Evolutionary conservation across 2,329 filamentous ascomycete genomes (phyloP).

Genomic region (Fusarium sp.): DNA sequence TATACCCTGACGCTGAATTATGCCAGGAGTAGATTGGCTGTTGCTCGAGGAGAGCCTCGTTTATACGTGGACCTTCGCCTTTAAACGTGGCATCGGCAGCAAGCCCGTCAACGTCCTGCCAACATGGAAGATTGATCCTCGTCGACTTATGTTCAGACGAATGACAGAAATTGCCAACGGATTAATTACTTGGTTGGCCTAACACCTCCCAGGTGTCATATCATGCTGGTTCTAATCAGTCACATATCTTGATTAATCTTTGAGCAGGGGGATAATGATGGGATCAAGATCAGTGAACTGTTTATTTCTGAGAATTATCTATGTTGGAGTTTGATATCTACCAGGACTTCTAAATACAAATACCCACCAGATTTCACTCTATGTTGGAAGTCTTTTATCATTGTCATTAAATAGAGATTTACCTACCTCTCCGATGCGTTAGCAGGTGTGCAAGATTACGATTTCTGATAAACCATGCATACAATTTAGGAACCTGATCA

Average conservation of each 20-base stretch:
- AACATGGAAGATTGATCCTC: not conserved
- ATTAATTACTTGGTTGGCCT: not conserved
- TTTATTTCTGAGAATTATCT: not conserved
- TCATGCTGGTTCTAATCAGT: not conserved
- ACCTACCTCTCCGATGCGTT: not conserved
- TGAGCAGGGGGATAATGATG: not conserved
- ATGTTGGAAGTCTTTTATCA: not conserved
- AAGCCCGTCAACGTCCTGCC: not conserved
- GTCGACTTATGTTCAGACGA: not conserved
- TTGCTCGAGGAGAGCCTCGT: not conserved
- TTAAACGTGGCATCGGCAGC: not conserved
- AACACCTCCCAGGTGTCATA: not conserved
- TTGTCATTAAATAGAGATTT: not conserved
- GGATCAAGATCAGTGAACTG: not conserved
- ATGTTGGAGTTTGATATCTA: not conserved
- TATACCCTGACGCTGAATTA: not conserved
- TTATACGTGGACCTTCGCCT: not conserved
- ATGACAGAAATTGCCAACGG: not conserved
- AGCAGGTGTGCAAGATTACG: not conserved
- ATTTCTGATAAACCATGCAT: not conserved
- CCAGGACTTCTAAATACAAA: slow-evolving; percentile 4
- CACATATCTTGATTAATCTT: not conserved
- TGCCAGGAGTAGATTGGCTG: not conserved
- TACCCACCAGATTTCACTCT: not conserved
- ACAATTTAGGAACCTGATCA: not conserved